phyloP scores from a whole-genome alignment of 495 filamentous ascomycete species.

The Durotheca rogersii region DNA sequence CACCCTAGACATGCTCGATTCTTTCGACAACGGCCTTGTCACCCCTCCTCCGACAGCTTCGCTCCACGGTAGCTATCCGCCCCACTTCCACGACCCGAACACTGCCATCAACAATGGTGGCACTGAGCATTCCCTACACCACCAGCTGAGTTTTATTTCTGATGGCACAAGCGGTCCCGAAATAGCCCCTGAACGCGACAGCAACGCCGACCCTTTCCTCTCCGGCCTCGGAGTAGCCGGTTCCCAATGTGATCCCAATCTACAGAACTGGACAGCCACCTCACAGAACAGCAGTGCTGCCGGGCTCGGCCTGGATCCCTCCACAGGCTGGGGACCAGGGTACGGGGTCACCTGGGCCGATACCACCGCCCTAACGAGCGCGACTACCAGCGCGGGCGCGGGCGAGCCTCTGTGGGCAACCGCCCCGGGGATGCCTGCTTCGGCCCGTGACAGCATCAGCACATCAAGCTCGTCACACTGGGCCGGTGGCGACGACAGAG shows the following conservation, averaged over 20 bases:
- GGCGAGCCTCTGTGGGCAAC: constrained; percentile 29
- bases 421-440: background rate
- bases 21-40: constrained; percentile 38
- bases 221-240: constrained; percentile 30
- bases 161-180: constrained; percentile 19
- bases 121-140: constrained; percentile 22
- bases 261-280: constrained; percentile 17
- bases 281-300: background rate
- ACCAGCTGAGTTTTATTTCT: constrained; percentile 33
- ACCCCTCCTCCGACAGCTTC: constrained; percentile 42
- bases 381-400: constrained; percentile 7
- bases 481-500: constrained; percentile 8
- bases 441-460: constrained; percentile 17
- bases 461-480: constrained; percentile 17
- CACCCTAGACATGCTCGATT: constrained; percentile 34
- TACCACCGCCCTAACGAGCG: constrained; percentile 7
- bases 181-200: too few species aligned
- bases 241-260: background rate
- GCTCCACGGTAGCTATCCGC: constrained; percentile 35
- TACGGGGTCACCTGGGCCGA: constrained; percentile 32
- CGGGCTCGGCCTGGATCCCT: constrained; percentile 8
- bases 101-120: constrained; percentile 6
- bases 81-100: constrained; percentile 23
- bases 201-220: constrained; percentile 23
- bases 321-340: constrained; percentile 1